A percentile compares a stretch with the other conserved stretches of the same genome.
phyloP scores from a whole-genome alignment of 805 yeast species.

The Kodamaea fukazawae region DNA sequence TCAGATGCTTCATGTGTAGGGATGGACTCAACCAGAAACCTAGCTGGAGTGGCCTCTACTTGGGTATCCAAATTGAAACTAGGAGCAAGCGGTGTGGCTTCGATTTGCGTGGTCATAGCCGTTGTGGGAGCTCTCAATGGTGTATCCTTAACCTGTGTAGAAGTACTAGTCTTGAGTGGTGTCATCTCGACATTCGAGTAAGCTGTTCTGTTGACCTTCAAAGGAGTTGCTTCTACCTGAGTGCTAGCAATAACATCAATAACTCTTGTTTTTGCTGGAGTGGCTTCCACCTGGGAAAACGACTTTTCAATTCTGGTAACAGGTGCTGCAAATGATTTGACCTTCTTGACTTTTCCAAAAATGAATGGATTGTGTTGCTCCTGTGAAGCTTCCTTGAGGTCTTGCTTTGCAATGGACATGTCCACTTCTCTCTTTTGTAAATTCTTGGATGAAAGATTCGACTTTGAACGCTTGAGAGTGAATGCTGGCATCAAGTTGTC shows the following conservation, averaged over 20 bases:
- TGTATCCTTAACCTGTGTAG: too few species aligned
- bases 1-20: too few species aligned
- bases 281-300: conserved; percentile 28
- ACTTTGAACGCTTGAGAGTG: conserved; percentile 38
- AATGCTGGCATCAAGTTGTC: conserved; percentile 32
- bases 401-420: conserved; percentile 20
- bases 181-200: too few species aligned
- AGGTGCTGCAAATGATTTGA: neutral
- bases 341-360: conserved; percentile 24
- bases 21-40: too few species aligned
- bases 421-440: conserved; percentile 42
- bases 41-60: too few species aligned
- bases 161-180: too few species aligned
- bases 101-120: too few species aligned
- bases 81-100: conserved; percentile 1
- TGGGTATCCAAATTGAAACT: too few species aligned
- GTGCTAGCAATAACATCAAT: conserved; percentile 2
- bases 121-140: too few species aligned
- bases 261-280: conserved; percentile 21
- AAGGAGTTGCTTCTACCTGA: conserved; percentile 12
- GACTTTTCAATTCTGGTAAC: conserved; percentile 1
- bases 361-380: conserved; percentile 24
- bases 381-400: neutral
- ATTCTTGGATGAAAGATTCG: conserved; percentile 38
- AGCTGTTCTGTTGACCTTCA: too few species aligned